Percentiles rank a stretch among this genome's conserved stretches.
These are phyloP conservation scores for Vickermania ingenoplastis DNA, from an alignment of 208 protist species.

Conservation along the genomic window DNA sequence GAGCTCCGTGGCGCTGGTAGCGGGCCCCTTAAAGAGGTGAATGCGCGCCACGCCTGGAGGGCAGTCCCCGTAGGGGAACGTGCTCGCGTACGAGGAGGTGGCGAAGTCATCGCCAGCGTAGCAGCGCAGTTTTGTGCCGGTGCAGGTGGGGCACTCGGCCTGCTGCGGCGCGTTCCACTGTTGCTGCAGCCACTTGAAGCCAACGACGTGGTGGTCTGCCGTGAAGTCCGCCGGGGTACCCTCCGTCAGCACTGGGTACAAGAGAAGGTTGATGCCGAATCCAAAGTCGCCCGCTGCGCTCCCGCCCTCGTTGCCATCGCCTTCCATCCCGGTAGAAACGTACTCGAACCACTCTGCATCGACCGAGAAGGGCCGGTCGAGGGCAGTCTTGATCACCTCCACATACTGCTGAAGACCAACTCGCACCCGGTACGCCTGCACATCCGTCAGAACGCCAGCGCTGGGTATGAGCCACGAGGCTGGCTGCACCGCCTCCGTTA, in stretches of 20 bases:
- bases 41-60: conserved; percentile 29
- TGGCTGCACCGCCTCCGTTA: conserved; percentile 57
- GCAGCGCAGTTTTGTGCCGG: conserved; percentile 40
- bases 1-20: conserved; percentile 18
- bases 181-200: conserved; percentile 71
- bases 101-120: conserved; percentile 13
- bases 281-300: conserved; percentile 33
- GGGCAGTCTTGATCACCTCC: conserved; percentile 22
- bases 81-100: conserved; percentile 31
- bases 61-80: conserved; percentile 65
- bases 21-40: conserved; percentile 58
- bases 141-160: conserved; percentile 64
- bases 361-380: conserved; percentile 31
- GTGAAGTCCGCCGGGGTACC: conserved; percentile 48
- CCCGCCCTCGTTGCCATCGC: background rate
- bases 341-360: conserved; percentile 71
- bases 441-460: conserved; percentile 29
- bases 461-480: conserved; percentile 39
- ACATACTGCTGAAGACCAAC: conserved; percentile 56
- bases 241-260: conserved; percentile 53
- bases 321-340: conserved; percentile 1
- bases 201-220: conserved; percentile 55
- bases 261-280: conserved; percentile 76
- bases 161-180: conserved; percentile 35
- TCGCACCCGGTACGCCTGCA: conserved; percentile 41